phyloP scores from a whole-genome alignment of 2,329 filamentous ascomycete genomes.

The Lasiodiplodia citricola region DNA sequence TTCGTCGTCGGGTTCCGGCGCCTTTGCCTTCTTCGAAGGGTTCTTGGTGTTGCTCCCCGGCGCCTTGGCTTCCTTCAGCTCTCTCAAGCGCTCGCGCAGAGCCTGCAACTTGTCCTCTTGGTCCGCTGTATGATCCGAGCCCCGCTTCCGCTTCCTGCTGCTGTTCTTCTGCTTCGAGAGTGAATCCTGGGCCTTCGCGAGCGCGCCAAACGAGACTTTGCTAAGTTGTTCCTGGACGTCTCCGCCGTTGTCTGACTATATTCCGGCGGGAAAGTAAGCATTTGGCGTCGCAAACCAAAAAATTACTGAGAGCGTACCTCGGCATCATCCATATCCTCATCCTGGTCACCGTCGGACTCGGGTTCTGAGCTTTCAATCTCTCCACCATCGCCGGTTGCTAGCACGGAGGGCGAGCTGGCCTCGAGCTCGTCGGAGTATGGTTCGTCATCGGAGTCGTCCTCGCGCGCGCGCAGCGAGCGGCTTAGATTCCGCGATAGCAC shows the following conservation, averaged over 20 bases:
- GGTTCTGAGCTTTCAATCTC: slow-evolving; percentile 42
- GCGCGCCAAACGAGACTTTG: slow-evolving; percentile 83
- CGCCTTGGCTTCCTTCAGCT: slow-evolving; percentile 45
- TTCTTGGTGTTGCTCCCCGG: slow-evolving; percentile 31
- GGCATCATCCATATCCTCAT: slow-evolving; percentile 35
- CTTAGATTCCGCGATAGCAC: slow-evolving; percentile 43
- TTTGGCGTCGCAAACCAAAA: too few species aligned
- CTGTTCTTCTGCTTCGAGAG: slow-evolving; percentile 51
- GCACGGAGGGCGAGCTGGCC: slow-evolving; percentile 46
- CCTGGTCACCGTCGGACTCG: slow-evolving; percentile 41
- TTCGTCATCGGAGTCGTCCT: slow-evolving; percentile 44
- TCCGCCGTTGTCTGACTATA: slow-evolving; percentile 46
- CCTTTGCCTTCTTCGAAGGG: slow-evolving; percentile 27
- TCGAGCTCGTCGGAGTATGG: slow-evolving; percentile 48
- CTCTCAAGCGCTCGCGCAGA: slow-evolving; percentile 50
- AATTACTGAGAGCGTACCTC: slow-evolving; percentile 29
- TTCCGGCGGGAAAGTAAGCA: slow-evolving; percentile 24
- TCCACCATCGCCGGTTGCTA: slow-evolving; percentile 43
- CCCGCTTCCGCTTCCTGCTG: slow-evolving; percentile 50
- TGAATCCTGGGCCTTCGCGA: slow-evolving; percentile 82
- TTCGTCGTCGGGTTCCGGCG: slow-evolving; percentile 31
- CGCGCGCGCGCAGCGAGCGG: slow-evolving; percentile 41
- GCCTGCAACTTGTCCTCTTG: slow-evolving; percentile 55
- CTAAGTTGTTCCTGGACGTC: slow-evolving; percentile 55
- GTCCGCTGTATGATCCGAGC: slow-evolving; percentile 40